Conservation (phyloP, 2,329 filamentous ascomycete species). For the Grosmannia serpens region DNA sequence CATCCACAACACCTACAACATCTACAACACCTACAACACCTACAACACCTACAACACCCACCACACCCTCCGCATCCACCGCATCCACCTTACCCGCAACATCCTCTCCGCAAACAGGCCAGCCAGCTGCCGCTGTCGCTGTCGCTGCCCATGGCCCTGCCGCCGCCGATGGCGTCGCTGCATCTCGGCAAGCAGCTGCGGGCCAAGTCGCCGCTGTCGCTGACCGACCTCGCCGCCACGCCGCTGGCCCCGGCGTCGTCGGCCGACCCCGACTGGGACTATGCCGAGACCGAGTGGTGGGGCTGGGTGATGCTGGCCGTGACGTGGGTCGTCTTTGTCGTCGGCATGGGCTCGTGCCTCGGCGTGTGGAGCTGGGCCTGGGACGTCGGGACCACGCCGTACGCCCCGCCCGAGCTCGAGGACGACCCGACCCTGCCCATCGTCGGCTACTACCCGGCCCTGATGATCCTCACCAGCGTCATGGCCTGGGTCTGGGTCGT, state of each 20-base stretch:
- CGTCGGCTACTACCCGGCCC: slow-evolving; percentile 89
- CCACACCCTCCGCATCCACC: too few species aligned
- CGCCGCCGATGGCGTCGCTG: slow-evolving; percentile 7
- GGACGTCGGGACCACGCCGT: slow-evolving; percentile 94
- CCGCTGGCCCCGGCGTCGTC: slow-evolving; percentile 24
- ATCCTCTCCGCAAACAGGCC: background rate
- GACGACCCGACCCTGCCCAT: slow-evolving; percentile 92
- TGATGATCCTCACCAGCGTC: slow-evolving; percentile 84
- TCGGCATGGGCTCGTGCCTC: slow-evolving; percentile 91
- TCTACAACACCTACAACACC: background rate
- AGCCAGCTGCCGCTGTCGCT: slow-evolving; percentile 11
- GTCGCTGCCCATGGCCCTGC: background rate
- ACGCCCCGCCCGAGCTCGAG: slow-evolving; percentile 88
- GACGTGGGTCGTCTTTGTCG: slow-evolving; percentile 93
- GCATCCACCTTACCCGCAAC: too few species aligned
- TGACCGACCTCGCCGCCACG: slow-evolving; percentile 31
- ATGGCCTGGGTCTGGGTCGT: slow-evolving; percentile 99
- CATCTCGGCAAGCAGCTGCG: slow-evolving; percentile 12
- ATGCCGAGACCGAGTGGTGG: slow-evolving; percentile 94
- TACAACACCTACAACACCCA: too few species aligned
- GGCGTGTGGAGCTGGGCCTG: slow-evolving; percentile 98
- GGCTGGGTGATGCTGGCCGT: slow-evolving; percentile 85
- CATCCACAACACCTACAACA: background rate
- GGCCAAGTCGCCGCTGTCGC: slow-evolving; percentile 49
- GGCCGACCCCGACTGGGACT: slow-evolving; percentile 61